Percentiles rank a stretch among this genome's conserved stretches.
phyloP scores from a whole-genome alignment of 1,284 basidiomycete species.

The Cerioporus squamosus region DNA sequence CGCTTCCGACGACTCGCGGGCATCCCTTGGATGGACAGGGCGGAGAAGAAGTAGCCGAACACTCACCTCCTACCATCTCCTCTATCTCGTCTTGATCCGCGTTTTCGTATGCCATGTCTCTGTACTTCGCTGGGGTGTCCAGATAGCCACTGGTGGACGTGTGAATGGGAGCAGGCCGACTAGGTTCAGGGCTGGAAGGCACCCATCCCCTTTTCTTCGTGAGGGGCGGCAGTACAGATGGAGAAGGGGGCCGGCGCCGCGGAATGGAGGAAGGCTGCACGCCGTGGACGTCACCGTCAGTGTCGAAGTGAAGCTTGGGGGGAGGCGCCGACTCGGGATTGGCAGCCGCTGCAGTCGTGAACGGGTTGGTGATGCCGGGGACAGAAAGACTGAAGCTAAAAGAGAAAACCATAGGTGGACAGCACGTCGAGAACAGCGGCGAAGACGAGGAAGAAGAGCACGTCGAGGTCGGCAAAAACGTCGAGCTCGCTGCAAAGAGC shows the following conservation, averaged over 20 bases:
- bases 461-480: slow-evolving; percentile 15
- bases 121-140: slow-evolving; percentile 66
- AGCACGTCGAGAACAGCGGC: slow-evolving; percentile 37
- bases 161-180: slow-evolving; percentile 52
- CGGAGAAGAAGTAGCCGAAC: not conserved
- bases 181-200: slow-evolving; percentile 59
- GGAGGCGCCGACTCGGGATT: slow-evolving; percentile 31
- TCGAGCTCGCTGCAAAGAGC: slow-evolving; percentile 22
- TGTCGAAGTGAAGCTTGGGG: slow-evolving; percentile 17
- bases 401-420: slow-evolving; percentile 60
- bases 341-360: slow-evolving; percentile 37
- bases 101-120: slow-evolving; percentile 46
- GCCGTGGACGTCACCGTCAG: not conserved
- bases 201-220: slow-evolving; percentile 73
- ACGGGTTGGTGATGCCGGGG: slow-evolving; percentile 69
- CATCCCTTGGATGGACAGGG: not conserved
- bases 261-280: slow-evolving; percentile 13
- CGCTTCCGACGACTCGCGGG: no score
- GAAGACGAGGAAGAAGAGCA: slow-evolving; percentile 2
- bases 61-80: slow-evolving; percentile 54
- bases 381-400: slow-evolving; percentile 64
- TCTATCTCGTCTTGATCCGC: slow-evolving; percentile 42
- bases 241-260: slow-evolving; percentile 32
- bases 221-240: slow-evolving; percentile 38
- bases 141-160: slow-evolving; percentile 64